phyloP scores from a whole-genome alignment of 176 grass and related monocot genomes.

The Themeda triandra region DNA sequence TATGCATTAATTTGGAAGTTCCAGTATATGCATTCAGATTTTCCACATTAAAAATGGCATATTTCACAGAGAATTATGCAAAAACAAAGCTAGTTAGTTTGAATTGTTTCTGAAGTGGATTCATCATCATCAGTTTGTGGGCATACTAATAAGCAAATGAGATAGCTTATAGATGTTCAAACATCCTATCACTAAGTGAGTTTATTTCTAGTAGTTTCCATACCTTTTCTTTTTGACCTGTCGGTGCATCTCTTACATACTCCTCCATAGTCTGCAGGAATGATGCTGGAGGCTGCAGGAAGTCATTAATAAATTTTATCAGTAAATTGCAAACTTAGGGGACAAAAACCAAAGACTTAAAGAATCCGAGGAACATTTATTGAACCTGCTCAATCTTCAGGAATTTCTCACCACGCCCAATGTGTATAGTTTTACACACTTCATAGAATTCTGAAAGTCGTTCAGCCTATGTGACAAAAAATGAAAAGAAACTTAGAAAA shows the following conservation, averaged over 20 bases:
- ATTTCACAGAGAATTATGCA: neutral
- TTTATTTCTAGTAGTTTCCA: conserved; percentile 10
- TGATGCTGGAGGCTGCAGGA: conserved; percentile 81
- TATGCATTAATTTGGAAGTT: neutral
- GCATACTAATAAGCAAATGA: neutral
- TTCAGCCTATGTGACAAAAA: conserved; percentile 52
- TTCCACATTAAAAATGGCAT: neutral
- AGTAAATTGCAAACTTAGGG: conserved; percentile 3
- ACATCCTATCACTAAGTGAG: neutral
- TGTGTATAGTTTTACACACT: conserved; percentile 94
- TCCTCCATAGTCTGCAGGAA: conserved; percentile 97
- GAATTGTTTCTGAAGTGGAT: conserved; percentile 7
- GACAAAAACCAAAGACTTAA: neutral
- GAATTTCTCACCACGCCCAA: conserved; percentile 82
- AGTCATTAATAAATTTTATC: conserved; percentile 15
- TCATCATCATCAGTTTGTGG: neutral
- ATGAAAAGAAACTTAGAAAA: neutral
- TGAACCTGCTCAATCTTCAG: conserved; percentile 96
- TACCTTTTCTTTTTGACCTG: conserved; percentile 69
- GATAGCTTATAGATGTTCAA: conserved; percentile 3
- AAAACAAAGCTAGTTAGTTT: neutral
- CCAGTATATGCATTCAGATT: neutral
- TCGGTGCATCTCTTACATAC: conserved; percentile 84
- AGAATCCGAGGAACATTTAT: neutral
- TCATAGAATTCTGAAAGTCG: conserved; percentile 95